Conservation (phyloP, 2,329 filamentous ascomycete genomes). For the Verruconis gallopava region DNA sequence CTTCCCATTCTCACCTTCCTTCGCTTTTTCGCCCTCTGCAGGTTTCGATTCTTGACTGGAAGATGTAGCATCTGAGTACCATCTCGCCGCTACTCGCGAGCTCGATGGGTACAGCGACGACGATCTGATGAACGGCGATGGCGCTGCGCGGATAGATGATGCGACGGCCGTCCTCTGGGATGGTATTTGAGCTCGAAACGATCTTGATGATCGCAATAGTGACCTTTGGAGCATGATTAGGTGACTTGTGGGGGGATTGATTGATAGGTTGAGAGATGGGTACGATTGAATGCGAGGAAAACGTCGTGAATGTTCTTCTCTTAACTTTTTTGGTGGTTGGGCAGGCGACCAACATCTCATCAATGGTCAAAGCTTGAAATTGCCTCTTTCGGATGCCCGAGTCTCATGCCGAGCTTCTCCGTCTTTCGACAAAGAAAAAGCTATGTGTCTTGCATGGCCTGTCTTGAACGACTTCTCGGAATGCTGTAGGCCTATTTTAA, state of each 20-base stretch:
- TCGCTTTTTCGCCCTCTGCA: constrained; percentile 17
- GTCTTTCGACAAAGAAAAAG: too few species aligned
- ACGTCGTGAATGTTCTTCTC: neutral
- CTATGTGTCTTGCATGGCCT: too few species aligned
- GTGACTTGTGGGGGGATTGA: too few species aligned
- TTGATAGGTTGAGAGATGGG: too few species aligned
- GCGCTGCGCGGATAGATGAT: constrained; percentile 22
- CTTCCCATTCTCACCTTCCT: constrained; percentile 13
- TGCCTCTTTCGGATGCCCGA: neutral
- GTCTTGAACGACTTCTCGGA: too few species aligned
- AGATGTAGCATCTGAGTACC: constrained; percentile 25
- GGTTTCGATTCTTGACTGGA: constrained; percentile 17
- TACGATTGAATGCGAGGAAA: too few species aligned
- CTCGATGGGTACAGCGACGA: constrained; percentile 1
- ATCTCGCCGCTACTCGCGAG: constrained; percentile 17
- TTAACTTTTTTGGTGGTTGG: neutral
- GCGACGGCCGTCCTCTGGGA: constrained; percentile 28
- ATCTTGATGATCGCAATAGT: constrained; percentile 35
- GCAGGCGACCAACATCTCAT: neutral
- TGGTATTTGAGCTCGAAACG: constrained; percentile 24
- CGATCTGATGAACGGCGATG: constrained; percentile 4
- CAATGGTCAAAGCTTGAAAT: neutral
- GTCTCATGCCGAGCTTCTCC: neutral
- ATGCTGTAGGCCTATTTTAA: too few species aligned
- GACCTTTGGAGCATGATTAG: constrained; percentile 38